Conservation (phyloP, 2,329 filamentous ascomycete species). For the Ramularia endophylla region DNA sequence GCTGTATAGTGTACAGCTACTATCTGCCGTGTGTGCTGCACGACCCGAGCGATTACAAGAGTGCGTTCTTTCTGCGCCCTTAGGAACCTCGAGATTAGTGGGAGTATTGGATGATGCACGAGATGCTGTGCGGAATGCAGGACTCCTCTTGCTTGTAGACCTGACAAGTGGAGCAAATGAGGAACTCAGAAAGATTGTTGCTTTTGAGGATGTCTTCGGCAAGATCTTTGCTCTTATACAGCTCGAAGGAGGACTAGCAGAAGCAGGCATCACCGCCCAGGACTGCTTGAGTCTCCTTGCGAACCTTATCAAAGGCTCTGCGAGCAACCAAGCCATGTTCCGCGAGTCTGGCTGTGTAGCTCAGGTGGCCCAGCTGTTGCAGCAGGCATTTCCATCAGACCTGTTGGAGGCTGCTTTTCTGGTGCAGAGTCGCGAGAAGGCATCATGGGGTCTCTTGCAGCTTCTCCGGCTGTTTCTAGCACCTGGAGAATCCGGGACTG, state of each 20-base stretch:
- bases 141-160: slow-evolving; percentile 77
- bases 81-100: slow-evolving; percentile 83
- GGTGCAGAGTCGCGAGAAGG: slow-evolving; percentile 68
- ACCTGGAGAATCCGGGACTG: slow-evolving; percentile 70
- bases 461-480: slow-evolving; percentile 82
- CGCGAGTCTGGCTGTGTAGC: slow-evolving; percentile 80
- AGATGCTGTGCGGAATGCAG: slow-evolving; percentile 83
- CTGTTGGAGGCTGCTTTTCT: slow-evolving; percentile 20
- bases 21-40: slow-evolving; percentile 77
- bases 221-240: slow-evolving; percentile 76
- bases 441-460: slow-evolving; percentile 82
- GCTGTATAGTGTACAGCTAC: slow-evolving; percentile 82
- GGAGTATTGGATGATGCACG: slow-evolving; percentile 75
- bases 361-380: slow-evolving; percentile 59
- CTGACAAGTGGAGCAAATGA: slow-evolving; percentile 72
- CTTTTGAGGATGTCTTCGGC: slow-evolving; percentile 91
- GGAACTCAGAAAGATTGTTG: slow-evolving; percentile 91
- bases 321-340: slow-evolving; percentile 90
- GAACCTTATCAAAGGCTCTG: slow-evolving; percentile 79
- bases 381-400: slow-evolving; percentile 49
- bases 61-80: slow-evolving; percentile 80
- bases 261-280: slow-evolving; percentile 83
- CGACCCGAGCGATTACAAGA: slow-evolving; percentile 90
- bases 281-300: slow-evolving; percentile 88
- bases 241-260: slow-evolving; percentile 70